Conservation (phyloP, 805 yeast genomes). For the Starmerella floricola region DNA sequence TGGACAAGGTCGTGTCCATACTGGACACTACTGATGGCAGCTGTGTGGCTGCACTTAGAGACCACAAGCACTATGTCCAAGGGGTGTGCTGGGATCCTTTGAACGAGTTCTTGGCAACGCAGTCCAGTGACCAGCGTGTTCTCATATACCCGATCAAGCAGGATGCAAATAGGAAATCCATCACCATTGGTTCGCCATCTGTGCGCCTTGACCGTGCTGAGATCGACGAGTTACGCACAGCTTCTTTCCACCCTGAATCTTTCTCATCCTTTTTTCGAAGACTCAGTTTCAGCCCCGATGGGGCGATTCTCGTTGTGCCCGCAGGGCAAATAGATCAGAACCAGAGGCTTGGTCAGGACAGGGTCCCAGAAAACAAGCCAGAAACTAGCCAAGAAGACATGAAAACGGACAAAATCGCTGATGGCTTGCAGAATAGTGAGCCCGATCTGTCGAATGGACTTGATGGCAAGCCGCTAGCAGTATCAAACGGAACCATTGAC, state of each 20-base stretch:
- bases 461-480: no score
- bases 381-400: no score
- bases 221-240: constrained; percentile 1
- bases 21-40: constrained; percentile 48
- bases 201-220: constrained; percentile 6
- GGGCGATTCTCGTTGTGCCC: constrained; percentile 64
- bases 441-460: no score
- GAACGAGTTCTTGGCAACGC: constrained; percentile 66
- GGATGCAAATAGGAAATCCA: not conserved
- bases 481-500: no score
- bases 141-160: constrained; percentile 44
- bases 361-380: not conserved
- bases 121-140: constrained; percentile 78
- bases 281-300: constrained; percentile 81
- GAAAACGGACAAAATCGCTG: no score
- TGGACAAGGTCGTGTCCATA: constrained; percentile 73
- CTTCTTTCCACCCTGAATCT: constrained; percentile 55
- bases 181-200: constrained; percentile 1
- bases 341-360: not conserved
- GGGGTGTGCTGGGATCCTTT: constrained; percentile 95
- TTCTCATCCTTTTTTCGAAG: constrained; percentile 84
- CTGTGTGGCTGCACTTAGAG: constrained; percentile 47
- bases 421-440: no score
- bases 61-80: constrained; percentile 83
- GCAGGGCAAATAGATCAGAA: constrained; percentile 48